Evolutionary conservation across 768 basidiomycete genomes (phyloP).

Genomic region (Cyclocybe cylindracea): DNA sequence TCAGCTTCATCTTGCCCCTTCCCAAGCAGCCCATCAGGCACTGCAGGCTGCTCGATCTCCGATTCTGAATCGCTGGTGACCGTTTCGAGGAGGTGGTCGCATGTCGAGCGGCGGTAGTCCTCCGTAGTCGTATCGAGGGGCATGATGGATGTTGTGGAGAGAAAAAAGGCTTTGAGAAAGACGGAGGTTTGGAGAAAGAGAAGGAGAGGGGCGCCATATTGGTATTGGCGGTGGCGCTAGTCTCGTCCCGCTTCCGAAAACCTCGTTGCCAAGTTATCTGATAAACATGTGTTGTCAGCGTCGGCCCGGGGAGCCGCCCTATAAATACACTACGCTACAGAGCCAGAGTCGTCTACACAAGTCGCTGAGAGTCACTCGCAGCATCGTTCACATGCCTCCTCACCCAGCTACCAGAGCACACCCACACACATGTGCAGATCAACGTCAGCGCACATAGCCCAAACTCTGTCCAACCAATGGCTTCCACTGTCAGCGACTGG

Average conservation of each 20-base stretch:
- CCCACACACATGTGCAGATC: slow-evolving; percentile 50
- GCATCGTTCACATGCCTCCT: slow-evolving; percentile 15
- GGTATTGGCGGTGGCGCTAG: too few species aligned
- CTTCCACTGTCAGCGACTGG: slow-evolving; percentile 72
- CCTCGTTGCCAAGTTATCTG: too few species aligned
- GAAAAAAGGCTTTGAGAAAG: not conserved
- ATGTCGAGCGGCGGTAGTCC: slow-evolving; percentile 19
- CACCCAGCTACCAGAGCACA: slow-evolving; percentile 23
- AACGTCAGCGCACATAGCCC: slow-evolving; percentile 59
- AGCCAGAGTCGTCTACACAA: slow-evolving; percentile 11
- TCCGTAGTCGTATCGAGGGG: not conserved
- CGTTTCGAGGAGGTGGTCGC: slow-evolving; percentile 16
- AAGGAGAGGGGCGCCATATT: not conserved
- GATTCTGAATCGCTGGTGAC: slow-evolving; percentile 13
- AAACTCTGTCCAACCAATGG: slow-evolving; percentile 77
- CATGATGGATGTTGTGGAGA: not conserved
- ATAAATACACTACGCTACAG: too few species aligned
- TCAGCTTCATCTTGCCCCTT: slow-evolving; percentile 1
- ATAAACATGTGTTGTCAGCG: too few species aligned
- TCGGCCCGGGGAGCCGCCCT: too few species aligned
- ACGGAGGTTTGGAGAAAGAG: not conserved
- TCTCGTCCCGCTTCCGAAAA: too few species aligned
- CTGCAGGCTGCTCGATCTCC: slow-evolving; percentile 20
- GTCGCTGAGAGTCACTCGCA: slow-evolving; percentile 26
- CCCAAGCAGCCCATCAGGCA: slow-evolving; percentile 23